Base-by-base conservation (phyloP, 495 filamentous ascomycete species). In the Clohesyomyces aquaticus region DNA sequence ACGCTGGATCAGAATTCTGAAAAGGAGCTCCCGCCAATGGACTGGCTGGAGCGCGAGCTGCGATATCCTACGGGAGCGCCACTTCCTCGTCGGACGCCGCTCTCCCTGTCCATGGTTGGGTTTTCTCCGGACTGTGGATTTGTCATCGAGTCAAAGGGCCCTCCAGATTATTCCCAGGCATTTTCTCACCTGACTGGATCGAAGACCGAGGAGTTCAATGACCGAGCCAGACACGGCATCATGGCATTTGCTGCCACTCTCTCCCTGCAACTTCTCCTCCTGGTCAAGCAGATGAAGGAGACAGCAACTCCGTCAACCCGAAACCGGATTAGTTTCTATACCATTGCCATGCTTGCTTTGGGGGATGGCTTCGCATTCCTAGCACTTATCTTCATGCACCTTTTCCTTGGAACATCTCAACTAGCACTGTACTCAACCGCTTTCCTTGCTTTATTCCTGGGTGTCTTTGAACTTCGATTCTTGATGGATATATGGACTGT, bases 41-140 rank as follows among this genome's bases (percentile, higher is more conserved):
- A 86, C 45, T 80, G 83, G 64, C 83, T 96, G 65, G 94, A 98
- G 73, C 76, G 85, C 43, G 94, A 98, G 72, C 81, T 97, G 3
- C 87, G 93, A 41, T 89, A 84, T 68, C 93, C 93, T 3, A 89
- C 87, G 53, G 94, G 94, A 1, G 87, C 86, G n/a, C 86, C 88
- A 3, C 79, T 88, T 47, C 85, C 85, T 14, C 68, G 74, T 9
- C 79, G 85, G 25, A 91, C 94, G 16, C 78, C 80, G 4, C 82
- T 97, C 28, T 80, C 82, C 53, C 91, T 96, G 83, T 94, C 91
- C 10, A 86, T 90, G 48, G 81, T 95, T 0, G 81, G 94, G 16
- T 98, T 92, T 75, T 97, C 93, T 19, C 94, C 94, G 18, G 93
- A 96, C 72, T 98, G 94, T 72, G 90, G 88, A 9, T 93, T 91